phyloP scores from a whole-genome alignment of 495 filamentous ascomycete species.

The Penicillium odoratum region DNA sequence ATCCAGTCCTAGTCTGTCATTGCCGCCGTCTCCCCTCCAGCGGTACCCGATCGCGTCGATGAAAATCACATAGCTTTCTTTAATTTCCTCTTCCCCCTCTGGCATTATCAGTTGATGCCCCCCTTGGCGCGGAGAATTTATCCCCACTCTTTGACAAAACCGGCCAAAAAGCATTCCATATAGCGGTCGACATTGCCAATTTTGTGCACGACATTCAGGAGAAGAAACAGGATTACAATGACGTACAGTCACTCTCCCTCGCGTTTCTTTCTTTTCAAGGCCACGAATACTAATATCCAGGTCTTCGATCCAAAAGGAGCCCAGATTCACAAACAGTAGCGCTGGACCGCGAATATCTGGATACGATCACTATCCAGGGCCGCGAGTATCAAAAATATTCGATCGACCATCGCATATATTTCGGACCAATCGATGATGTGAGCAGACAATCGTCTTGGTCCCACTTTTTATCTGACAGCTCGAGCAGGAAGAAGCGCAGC shows the following conservation, averaged over 20 bases:
- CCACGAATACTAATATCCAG: conserved; percentile 22
- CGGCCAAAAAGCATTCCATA: conserved; percentile 19
- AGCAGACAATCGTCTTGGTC: conserved; percentile 12
- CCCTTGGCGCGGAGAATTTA: conserved; percentile 19
- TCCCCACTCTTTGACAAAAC: conserved; percentile 22
- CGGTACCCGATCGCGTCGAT: conserved; percentile 26
- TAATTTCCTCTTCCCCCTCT: conserved; percentile 14
- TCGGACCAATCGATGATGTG: conserved; percentile 86
- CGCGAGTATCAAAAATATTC: conserved; percentile 74
- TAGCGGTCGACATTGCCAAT: conserved; percentile 7
- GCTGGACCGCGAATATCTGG: conserved; percentile 60
- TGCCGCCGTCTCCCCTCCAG: conserved; percentile 21
- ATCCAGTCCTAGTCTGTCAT: conserved; percentile 21
- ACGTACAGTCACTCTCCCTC: conserved; percentile 30
- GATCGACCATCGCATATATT: conserved; percentile 70
- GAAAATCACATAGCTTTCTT: conserved; percentile 16
- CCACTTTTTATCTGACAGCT: conserved; percentile 16
- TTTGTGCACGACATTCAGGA: conserved; percentile 12
- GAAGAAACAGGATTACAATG: conserved; percentile 27
- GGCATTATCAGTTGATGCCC: conserved; percentile 17
- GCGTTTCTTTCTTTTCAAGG: conserved; percentile 9
- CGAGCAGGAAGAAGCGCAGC: conserved; percentile 76
- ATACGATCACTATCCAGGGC: conserved; percentile 64
- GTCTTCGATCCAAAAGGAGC: conserved; percentile 34
- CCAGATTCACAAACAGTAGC: conserved; percentile 51